Conservation (phyloP, 2,329 filamentous ascomycete species). For the Amauroascus verrucosus region DNA sequence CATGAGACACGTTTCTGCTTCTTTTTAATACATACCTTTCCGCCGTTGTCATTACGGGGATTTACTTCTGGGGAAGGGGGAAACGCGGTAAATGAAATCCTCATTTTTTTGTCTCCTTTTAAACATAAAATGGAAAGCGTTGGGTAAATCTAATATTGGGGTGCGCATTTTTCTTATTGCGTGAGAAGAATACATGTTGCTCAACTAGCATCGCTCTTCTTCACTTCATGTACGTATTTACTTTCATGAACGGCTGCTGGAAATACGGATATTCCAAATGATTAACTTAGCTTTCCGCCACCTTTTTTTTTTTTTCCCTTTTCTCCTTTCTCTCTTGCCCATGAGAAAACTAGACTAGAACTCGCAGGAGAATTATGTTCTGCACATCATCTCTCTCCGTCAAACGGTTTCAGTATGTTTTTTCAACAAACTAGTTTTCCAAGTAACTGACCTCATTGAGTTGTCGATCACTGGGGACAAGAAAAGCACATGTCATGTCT, state of each 20-base stretch:
- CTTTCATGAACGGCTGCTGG: slow-evolving; percentile 1
- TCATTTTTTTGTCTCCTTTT: slow-evolving; percentile 3
- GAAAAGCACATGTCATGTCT: neutral
- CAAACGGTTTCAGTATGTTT: too few relatives aligned
- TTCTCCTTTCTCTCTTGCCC: too few relatives aligned
- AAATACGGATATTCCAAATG: slow-evolving; percentile 6
- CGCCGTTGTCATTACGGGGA: neutral
- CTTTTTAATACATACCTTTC: slow-evolving; percentile 1
- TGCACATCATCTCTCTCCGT: too few relatives aligned
- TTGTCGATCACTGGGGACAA: neutral
- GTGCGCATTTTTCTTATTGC: neutral
- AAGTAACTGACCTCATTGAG: slow-evolving; percentile 9
- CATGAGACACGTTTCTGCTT: slow-evolving; percentile 6
- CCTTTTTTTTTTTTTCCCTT: neutral
- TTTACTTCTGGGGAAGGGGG: neutral
- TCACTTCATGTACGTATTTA: slow-evolving; percentile 7
- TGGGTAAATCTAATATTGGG: slow-evolving; percentile 5
- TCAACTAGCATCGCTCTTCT: neutral
- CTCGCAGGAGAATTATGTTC: too few relatives aligned
- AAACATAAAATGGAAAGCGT: slow-evolving; percentile 9
- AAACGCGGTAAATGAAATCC: neutral
- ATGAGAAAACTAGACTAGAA: too few relatives aligned
- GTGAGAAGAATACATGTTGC: slow-evolving; percentile 1
- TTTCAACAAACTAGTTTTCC: neutral
- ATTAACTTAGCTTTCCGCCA: slow-evolving; percentile 10